Conservation (phyloP, 2,329 filamentous ascomycete genomes). For the Sarocladium brachiariae region DNA sequence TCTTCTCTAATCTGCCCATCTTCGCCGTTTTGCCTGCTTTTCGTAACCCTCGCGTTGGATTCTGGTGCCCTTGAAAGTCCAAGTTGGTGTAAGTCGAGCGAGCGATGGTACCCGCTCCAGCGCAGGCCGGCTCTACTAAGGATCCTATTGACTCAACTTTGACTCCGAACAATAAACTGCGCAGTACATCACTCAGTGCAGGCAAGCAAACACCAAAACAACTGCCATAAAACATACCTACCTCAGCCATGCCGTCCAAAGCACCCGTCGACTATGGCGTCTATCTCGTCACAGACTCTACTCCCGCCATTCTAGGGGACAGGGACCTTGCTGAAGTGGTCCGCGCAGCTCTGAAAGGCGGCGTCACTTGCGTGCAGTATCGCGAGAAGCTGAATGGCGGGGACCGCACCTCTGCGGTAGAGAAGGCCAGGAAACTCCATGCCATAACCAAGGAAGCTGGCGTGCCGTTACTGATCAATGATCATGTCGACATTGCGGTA, state of each 20-base stretch:
- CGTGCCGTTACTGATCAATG: slow-evolving; percentile 86
- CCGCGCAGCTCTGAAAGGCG: slow-evolving; percentile 66
- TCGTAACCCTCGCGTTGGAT: no score
- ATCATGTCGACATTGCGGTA: slow-evolving; percentile 81
- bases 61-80: no score
- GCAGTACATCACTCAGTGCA: background rate
- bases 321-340: slow-evolving; percentile 68
- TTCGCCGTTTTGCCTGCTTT: no score
- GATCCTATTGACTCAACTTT: background rate
- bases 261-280: slow-evolving; percentile 65
- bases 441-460: slow-evolving; percentile 57
- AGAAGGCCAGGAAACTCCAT: slow-evolving; percentile 66
- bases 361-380: slow-evolving; percentile 82
- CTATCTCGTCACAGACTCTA: slow-evolving; percentile 91
- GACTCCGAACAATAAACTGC: slow-evolving; percentile 1
- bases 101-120: background rate
- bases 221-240: no score
- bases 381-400: slow-evolving; percentile 67
- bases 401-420: slow-evolving; percentile 64
- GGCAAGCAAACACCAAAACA: no score
- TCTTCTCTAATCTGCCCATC: no score
- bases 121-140: no score
- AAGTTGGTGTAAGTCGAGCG: no score
- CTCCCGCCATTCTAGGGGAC: slow-evolving; percentile 70
- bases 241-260: slow-evolving; percentile 22